These are phyloP conservation scores for Physcomitrellopsis africana DNA, from an alignment of 225 moss, liverwort and hornwort species.

Conservation along the genomic window DNA sequence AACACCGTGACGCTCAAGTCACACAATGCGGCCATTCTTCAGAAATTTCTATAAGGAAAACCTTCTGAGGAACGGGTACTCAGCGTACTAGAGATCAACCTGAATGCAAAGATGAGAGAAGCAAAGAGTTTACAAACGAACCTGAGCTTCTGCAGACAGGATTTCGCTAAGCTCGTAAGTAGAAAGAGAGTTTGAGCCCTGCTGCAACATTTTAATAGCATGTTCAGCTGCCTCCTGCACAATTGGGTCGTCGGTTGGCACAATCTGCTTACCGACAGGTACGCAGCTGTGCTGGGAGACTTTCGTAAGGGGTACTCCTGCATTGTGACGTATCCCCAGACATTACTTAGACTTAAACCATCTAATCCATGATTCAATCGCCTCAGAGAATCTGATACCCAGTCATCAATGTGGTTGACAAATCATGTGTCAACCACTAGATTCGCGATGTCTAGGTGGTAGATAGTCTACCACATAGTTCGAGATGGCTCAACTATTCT, in stretches of 20 bases:
- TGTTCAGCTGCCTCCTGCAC: constrained; percentile 71
- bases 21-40: not conserved
- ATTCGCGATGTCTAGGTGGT: too few species aligned
- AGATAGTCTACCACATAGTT: too few species aligned
- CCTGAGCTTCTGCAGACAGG: constrained; percentile 45
- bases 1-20: not conserved
- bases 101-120: not conserved
- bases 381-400: not conserved
- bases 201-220: constrained; percentile 47
- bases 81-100: not conserved
- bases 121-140: not conserved
- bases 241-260: constrained; percentile 58
- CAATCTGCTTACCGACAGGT: constrained; percentile 42
- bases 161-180: constrained; percentile 63
- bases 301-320: constrained; percentile 44
- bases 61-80: not conserved
- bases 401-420: not conserved
- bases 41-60: not conserved
- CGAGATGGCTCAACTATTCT: not conserved
- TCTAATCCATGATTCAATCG: too few species aligned
- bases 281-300: constrained; percentile 26
- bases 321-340: not conserved
- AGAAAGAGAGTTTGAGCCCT: constrained; percentile 60
- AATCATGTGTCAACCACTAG: not conserved
- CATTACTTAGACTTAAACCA: too few species aligned